Base-by-base conservation (phyloP, 2,329 filamentous ascomycete species). In the Fusarium euwallaceae region DNA sequence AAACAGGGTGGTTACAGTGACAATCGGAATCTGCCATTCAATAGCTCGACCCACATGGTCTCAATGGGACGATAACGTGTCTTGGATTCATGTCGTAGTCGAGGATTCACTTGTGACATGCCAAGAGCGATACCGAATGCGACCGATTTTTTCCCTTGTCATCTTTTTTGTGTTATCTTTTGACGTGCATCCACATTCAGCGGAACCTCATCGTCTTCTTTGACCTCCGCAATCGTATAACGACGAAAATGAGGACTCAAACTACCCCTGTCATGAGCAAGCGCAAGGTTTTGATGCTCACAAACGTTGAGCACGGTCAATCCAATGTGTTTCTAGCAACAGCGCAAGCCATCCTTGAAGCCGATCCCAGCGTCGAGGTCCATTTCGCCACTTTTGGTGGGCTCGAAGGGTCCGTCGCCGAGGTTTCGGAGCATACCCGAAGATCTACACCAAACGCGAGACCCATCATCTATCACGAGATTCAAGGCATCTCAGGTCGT, bases 271-370 rank as follows among this genome's bases (percentile, higher is more conserved):
- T 7, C 16, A 24, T 22, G 14, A 17, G 3, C 11, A 11, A 4
- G 8, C 53, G n/a, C 14, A 58, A 37, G 32, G n/a, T 58, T 22
- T 7, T 58, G 29, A 58, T 58, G 53, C 53, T 58, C 32, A 58
- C 53, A 29, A 58, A 58, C 20, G 12, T 36, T 24, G 32, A 58
- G 27, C 53, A 58, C 12, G 53, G 53, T 9, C 53, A 58, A 24
- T 58, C 53, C 20, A 58, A 58, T 58, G 53, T 58, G 5, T 58
- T 58, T 58, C 53, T 58, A 6, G 53, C 53, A 36, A 17, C 53
- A 2, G 32, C 53, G 2, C 32, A 37, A 9, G 32, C 32, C 8
- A 29, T 58, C 32, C 32, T 36, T 32, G 8, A 37, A 16, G n/a
- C 32, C 20, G 32, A 58, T 20, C 32, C 29, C 53, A 24, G 29